phyloP scores from a whole-genome alignment of 2,329 filamentous ascomycete species.

The Hymenoscyphus occultus region DNA sequence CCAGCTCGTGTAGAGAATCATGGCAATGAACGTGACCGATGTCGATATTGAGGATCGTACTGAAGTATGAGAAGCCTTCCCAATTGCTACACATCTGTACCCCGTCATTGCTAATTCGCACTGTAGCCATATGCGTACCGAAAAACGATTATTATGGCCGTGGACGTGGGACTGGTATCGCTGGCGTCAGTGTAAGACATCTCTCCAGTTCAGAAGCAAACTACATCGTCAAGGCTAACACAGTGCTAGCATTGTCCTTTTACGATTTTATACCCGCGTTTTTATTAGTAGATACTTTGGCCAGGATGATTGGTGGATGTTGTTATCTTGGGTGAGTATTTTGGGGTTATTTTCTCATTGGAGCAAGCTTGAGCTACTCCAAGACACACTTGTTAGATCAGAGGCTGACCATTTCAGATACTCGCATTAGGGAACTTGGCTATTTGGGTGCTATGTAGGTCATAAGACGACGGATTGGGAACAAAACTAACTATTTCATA shows the following conservation, averaged over 20 bases:
- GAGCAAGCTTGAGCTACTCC: neutral
- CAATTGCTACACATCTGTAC: neutral
- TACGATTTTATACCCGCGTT: slow-evolving; percentile 13
- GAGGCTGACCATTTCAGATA: slow-evolving; percentile 6
- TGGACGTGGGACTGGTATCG: neutral
- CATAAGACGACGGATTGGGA: neutral
- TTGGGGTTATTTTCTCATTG: neutral
- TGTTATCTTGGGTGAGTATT: slow-evolving; percentile 7
- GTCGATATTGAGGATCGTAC: neutral
- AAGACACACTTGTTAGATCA: neutral
- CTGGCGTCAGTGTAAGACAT: neutral
- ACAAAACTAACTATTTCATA: neutral
- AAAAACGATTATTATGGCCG: neutral
- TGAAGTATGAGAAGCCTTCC: neutral
- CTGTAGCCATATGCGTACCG: slow-evolving; percentile 8
- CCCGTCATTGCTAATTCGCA: neutral
- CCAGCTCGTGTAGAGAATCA: neutral
- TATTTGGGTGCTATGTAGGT: slow-evolving; percentile 10
- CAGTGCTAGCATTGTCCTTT: neutral
- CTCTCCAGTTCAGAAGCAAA: no score
- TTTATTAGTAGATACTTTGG: slow-evolving; percentile 12
- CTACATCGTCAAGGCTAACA: no score
- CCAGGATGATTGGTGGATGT: slow-evolving; percentile 13
- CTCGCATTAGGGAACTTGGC: slow-evolving; percentile 2
- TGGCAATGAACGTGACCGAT: neutral